phyloP scores from a whole-genome alignment of 805 yeast genomes.

The Candida ascalaphidarum region DNA sequence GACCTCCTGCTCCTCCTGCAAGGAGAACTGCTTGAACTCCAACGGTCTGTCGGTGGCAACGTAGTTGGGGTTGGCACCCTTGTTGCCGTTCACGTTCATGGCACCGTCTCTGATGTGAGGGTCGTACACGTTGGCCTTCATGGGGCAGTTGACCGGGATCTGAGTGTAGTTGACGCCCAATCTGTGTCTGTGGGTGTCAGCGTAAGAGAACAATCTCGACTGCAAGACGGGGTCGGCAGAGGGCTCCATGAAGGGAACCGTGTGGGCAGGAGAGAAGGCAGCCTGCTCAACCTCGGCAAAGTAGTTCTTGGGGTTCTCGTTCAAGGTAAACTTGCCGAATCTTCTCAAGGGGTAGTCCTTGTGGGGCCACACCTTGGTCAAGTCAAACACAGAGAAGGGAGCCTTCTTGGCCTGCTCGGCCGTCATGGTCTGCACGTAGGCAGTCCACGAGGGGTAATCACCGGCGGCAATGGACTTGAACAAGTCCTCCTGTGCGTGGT shows the following conservation, averaged over 20 bases:
- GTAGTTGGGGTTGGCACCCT: conserved; percentile 74
- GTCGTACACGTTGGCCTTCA: conserved; percentile 33
- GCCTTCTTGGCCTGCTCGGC: conserved; percentile 66
- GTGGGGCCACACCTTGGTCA: conserved; percentile 93
- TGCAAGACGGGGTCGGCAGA: conserved; percentile 82
- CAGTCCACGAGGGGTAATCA: conserved; percentile 77
- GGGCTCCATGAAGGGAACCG: conserved; percentile 78
- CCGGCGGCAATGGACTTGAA: conserved; percentile 73
- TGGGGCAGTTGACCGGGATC: conserved; percentile 87
- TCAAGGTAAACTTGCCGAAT: conserved; percentile 71
- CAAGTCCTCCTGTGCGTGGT: conserved; percentile 71
- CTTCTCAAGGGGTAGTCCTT: conserved; percentile 76
- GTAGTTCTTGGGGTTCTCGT: conserved; percentile 79
- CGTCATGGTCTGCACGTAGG: conserved; percentile 81
- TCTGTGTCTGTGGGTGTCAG: conserved; percentile 82
- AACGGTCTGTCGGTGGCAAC: conserved; percentile 48
- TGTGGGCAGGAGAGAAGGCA: conserved; percentile 78
- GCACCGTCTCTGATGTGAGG: conserved; percentile 84
- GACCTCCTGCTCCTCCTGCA: conserved; percentile 64
- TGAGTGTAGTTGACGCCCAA: conserved; percentile 70
- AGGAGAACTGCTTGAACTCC: conserved; percentile 34
- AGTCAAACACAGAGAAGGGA: conserved; percentile 79
- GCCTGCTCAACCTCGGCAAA: conserved; percentile 85
- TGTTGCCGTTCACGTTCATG: conserved; percentile 52
- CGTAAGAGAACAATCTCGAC: conserved; percentile 72